Percentiles rank a stretch among this genome's conserved stretches.
Conservation (phyloP, 2,329 filamentous ascomycete genomes). For the Hortaea werneckii region DNA sequence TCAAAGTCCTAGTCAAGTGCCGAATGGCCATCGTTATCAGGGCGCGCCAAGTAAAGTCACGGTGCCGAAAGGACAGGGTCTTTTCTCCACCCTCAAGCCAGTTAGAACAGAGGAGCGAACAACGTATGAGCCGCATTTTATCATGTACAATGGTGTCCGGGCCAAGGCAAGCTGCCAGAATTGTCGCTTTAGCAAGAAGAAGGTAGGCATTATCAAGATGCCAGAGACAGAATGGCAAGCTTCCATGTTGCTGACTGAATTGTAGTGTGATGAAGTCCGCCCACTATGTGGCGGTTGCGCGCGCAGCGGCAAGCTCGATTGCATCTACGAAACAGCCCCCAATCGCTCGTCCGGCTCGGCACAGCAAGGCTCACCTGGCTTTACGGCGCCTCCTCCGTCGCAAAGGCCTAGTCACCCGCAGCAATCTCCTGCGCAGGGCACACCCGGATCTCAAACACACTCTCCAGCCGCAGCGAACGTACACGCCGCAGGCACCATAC, state of each 20-base stretch:
- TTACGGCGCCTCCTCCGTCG: neutral
- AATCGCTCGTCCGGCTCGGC: neutral
- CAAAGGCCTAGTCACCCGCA: neutral
- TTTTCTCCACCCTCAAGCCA: slow-evolving; percentile 18
- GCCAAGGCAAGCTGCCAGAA: slow-evolving; percentile 9
- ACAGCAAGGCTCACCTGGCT: neutral
- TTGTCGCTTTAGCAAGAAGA: slow-evolving; percentile 8
- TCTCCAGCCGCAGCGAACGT: neutral
- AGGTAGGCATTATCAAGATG: neutral
- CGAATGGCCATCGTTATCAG: neutral
- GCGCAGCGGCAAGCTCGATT: slow-evolving; percentile 3
- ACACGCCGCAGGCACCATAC: neutral
- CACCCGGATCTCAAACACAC: neutral
- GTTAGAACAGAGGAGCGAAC: slow-evolving; percentile 1
- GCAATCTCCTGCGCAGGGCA: neutral
- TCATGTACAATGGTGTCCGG: slow-evolving; percentile 2
- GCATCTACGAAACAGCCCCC: slow-evolving; percentile 2
- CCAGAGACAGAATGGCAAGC: neutral
- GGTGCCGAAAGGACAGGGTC: slow-evolving; percentile 5
- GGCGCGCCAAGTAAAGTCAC: neutral
- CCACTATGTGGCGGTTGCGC: slow-evolving; percentile 5
- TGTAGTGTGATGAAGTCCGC: slow-evolving; percentile 5
- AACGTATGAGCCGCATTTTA: slow-evolving; percentile 3
- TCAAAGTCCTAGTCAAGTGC: neutral
- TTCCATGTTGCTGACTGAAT: neutral